These are phyloP conservation scores for Hanseniaspora jakobsenii DNA, from an alignment of 805 yeast species.

Conservation along the genomic window DNA sequence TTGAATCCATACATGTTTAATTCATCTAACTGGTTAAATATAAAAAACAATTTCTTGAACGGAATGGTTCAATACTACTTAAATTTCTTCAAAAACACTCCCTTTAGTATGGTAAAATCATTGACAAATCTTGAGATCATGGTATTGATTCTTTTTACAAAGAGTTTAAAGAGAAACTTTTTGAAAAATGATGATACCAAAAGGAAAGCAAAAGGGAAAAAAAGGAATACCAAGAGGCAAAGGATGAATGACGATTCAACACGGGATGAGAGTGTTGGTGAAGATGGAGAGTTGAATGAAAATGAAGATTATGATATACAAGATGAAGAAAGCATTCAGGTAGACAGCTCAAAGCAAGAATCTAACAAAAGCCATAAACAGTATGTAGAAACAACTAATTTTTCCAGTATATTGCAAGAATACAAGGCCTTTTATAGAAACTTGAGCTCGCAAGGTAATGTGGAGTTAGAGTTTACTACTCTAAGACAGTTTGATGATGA, in stretches of 20 bases:
- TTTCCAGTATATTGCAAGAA: neutral
- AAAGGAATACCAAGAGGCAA: neutral
- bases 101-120: constrained; percentile 24
- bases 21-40: neutral
- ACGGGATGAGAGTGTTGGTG: neutral
- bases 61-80: constrained; percentile 20
- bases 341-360: neutral
- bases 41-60: neutral
- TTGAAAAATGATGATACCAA: neutral
- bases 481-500: constrained; percentile 1
- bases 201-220: neutral
- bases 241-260: neutral
- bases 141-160: constrained; percentile 36
- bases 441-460: no score
- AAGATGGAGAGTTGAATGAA: neutral
- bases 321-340: neutral
- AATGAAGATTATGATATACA: neutral
- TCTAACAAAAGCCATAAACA: no score
- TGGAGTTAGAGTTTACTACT: no score
- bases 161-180: neutral
- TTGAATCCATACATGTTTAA: constrained; percentile 6
- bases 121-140: constrained; percentile 64
- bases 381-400: neutral
- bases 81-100: constrained; percentile 25
- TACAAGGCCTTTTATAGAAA: no score